Evolutionary conservation across 257 asterid species (phyloP).

Genomic region (Solanum chiquidenum): DNA sequence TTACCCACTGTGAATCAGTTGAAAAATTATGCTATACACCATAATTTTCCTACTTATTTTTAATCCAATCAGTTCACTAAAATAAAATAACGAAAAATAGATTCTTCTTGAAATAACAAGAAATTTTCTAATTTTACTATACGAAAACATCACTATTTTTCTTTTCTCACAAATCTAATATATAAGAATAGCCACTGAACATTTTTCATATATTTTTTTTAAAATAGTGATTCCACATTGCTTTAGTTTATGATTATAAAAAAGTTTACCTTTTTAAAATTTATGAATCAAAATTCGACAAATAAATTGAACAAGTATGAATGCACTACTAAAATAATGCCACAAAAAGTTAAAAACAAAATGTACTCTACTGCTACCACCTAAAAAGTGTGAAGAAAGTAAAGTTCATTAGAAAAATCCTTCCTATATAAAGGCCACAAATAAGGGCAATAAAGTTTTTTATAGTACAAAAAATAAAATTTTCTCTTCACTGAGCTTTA

Average conservation of each 20-base stretch:
- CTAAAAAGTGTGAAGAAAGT: neutral
- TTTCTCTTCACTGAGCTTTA: neutral
- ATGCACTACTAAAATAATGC: neutral
- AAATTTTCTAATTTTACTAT: too few species aligned
- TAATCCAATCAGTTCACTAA: neutral
- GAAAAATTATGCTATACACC: neutral
- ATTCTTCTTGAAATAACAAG: too few species aligned
- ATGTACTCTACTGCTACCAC: neutral
- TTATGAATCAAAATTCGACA: rapidly evolving
- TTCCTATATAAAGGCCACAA: neutral
- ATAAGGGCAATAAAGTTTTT: neutral
- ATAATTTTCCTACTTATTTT: neutral
- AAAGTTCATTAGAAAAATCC: neutral
- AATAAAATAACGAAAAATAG: rapidly evolving
- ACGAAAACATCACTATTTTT: too few species aligned
- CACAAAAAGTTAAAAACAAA: neutral
- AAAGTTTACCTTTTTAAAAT: neutral
- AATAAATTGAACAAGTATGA: rapidly evolving
- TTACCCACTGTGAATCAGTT: rapidly evolving
- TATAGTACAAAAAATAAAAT: neutral
- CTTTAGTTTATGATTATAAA: neutral
- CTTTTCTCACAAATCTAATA: too few species aligned
- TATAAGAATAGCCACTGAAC: too few species aligned
- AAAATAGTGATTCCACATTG: neutral
- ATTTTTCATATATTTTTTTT: too few species aligned